Conservation (phyloP, 495 filamentous ascomycete species). For the Penicillium daleae region DNA sequence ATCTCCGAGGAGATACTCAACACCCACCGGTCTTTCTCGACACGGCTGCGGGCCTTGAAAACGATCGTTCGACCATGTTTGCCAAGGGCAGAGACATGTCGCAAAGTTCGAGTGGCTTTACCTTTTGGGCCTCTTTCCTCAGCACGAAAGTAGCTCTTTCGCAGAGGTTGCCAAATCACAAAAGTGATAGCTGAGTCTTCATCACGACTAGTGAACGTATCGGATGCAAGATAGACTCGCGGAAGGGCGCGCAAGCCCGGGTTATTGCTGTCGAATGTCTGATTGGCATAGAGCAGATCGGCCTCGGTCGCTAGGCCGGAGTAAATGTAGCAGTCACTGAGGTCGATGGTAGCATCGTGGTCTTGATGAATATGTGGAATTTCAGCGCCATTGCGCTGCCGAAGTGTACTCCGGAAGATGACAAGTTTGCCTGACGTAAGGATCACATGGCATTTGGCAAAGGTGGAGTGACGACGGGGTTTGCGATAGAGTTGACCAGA, state of each 20-base stretch:
- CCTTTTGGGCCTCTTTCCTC: slow-evolving; percentile 50
- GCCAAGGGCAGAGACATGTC: slow-evolving; percentile 61
- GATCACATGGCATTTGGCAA: slow-evolving; percentile 65
- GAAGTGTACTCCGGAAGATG: slow-evolving; percentile 64
- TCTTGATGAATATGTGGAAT: slow-evolving; percentile 67
- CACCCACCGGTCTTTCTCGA: slow-evolving; percentile 79
- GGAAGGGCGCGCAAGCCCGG: slow-evolving; percentile 68
- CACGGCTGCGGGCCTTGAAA: slow-evolving; percentile 70
- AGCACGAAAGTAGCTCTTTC: slow-evolving; percentile 61
- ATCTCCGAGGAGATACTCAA: slow-evolving; percentile 74
- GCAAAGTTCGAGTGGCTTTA: slow-evolving; percentile 44
- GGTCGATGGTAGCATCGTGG: slow-evolving; percentile 59
- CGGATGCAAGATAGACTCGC: slow-evolving; percentile 62
- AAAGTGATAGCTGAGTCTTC: slow-evolving; percentile 75
- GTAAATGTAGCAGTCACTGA: slow-evolving; percentile 75
- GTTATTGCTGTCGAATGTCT: slow-evolving; percentile 69
- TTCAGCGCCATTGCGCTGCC: slow-evolving; percentile 59
- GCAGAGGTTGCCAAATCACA: slow-evolving; percentile 70
- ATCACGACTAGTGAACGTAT: slow-evolving; percentile 68
- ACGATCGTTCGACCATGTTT: slow-evolving; percentile 68
- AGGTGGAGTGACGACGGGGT: slow-evolving; percentile 65
- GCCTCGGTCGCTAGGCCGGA: slow-evolving; percentile 67
- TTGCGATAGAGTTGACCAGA: slow-evolving; percentile 70
- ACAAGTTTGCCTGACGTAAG: slow-evolving; percentile 65
- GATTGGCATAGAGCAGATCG: slow-evolving; percentile 70